phyloP scores from a whole-genome alignment of 2,329 filamentous ascomycete species.

The Aspergillus ruber region DNA sequence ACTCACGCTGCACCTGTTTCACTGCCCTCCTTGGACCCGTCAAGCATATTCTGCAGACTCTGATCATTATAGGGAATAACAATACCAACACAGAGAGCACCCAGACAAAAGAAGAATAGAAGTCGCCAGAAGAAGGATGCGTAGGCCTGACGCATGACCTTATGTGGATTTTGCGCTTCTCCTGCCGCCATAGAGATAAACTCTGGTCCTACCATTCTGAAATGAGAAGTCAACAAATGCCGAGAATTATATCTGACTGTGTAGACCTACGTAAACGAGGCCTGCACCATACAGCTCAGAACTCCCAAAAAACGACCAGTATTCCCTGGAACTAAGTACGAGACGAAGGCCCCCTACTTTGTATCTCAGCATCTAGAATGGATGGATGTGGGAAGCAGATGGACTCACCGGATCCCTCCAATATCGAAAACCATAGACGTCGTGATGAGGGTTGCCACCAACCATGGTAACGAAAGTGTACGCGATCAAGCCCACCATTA shows the following conservation, averaged over 20 bases:
- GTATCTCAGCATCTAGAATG: no score
- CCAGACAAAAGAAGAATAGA: constrained; percentile 64
- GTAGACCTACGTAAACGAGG: constrained; percentile 48
- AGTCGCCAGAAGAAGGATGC: constrained; percentile 72
- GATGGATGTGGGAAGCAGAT: no score
- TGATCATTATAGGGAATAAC: constrained; percentile 61
- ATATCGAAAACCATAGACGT: constrained; percentile 64
- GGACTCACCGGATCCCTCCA: constrained; percentile 48
- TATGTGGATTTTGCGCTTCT: constrained; percentile 61
- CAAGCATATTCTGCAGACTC: constrained; percentile 52
- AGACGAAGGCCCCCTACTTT: constrained; percentile 52
- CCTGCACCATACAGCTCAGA: constrained; percentile 65
- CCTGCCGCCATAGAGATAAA: constrained; percentile 57
- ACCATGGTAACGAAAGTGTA: constrained; percentile 71
- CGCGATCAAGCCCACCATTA: constrained; percentile 23
- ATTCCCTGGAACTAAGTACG: constrained; percentile 54
- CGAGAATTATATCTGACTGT: neutral
- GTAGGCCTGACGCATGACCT: constrained; percentile 64
- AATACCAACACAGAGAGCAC: constrained; percentile 62
- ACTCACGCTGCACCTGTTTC: constrained; percentile 52
- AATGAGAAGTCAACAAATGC: neutral
- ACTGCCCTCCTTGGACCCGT: constrained; percentile 22
- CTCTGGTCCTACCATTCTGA: constrained; percentile 54
- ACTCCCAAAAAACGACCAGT: constrained; percentile 50
- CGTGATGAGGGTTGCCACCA: constrained; percentile 65